These are phyloP conservation scores for Chrysosporium queenslandicum DNA, from an alignment of 2,329 filamentous ascomycete species.

Conservation along the genomic window DNA sequence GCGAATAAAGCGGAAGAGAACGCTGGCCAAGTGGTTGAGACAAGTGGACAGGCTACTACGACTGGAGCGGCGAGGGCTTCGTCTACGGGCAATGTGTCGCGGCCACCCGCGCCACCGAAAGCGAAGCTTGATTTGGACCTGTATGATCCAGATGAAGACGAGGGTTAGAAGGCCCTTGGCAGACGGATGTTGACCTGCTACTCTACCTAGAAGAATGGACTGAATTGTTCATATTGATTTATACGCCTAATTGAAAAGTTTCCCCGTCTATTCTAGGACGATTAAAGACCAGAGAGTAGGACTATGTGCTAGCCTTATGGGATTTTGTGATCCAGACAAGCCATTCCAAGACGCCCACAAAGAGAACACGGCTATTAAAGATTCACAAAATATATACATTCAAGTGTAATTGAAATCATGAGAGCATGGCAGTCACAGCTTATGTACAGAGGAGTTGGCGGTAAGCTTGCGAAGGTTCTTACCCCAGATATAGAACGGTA, in stretches of 20 bases:
- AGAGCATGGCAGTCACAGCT: conserved; percentile 29
- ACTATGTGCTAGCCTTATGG: too few species aligned
- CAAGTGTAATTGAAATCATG: background rate
- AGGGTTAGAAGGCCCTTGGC: too few species aligned
- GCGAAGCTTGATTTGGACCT: conserved; percentile 36
- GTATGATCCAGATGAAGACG: conserved; percentile 39
- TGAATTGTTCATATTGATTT: too few species aligned
- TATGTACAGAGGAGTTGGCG: conserved; percentile 47
- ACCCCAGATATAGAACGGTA: conserved; percentile 49
- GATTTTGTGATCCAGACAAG: background rate
- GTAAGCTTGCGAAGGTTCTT: conserved; percentile 51
- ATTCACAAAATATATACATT: too few species aligned
- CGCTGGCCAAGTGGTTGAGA: conserved; percentile 20
- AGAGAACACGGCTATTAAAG: too few species aligned
- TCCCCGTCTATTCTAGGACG: too few species aligned
- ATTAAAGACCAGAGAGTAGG: too few species aligned
- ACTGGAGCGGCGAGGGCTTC: background rate
- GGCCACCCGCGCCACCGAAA: conserved; percentile 20
- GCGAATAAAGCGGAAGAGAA: background rate
- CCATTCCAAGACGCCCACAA: too few species aligned
- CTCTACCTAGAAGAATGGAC: too few species aligned
- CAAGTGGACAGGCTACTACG: conserved; percentile 18
- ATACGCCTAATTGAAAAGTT: too few species aligned
- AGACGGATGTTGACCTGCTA: too few species aligned
- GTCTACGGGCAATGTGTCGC: background rate